phyloP scores from a whole-genome alignment of 495 filamentous ascomycete species.

The Penicillium alfredii region DNA sequence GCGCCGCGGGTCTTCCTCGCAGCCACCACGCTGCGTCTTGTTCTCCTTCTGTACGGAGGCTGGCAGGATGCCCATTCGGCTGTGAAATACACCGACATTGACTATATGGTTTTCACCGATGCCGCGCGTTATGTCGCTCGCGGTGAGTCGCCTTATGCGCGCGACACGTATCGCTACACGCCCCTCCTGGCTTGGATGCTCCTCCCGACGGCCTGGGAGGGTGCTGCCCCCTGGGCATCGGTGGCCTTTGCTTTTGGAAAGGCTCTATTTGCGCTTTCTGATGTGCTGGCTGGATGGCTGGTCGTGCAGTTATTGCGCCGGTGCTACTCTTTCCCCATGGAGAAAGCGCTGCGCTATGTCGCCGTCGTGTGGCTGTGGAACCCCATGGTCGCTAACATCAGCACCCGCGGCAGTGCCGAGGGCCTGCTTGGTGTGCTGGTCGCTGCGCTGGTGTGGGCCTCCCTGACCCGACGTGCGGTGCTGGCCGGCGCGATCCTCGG shows the following conservation, averaged over 20 bases:
- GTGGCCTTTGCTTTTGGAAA: conserved; percentile 74
- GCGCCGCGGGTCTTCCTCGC: conserved; percentile 56
- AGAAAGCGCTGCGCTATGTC: conserved; percentile 58
- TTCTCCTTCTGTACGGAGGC: conserved; percentile 77
- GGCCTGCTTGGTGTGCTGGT: conserved; percentile 82
- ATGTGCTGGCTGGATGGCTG: conserved; percentile 84
- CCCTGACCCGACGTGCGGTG: conserved; percentile 48
- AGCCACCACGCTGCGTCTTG: conserved; percentile 60
- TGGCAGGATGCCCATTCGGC: conserved; percentile 87
- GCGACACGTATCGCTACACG: conserved; percentile 96
- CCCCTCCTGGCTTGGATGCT: conserved; percentile 87
- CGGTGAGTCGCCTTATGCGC: conserved; percentile 67
- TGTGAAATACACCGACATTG: conserved; percentile 97
- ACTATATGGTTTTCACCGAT: conserved; percentile 99
- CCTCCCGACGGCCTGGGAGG: conserved; percentile 65
- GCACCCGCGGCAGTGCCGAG: conserved; percentile 88
- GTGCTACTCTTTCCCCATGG: conserved; percentile 39
- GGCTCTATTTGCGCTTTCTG: conserved; percentile 72
- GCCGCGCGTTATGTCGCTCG: conserved; percentile 69
- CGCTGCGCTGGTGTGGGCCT: conserved; percentile 74
- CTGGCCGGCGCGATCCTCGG: conserved; percentile 76
- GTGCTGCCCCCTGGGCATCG: conserved; percentile 17
- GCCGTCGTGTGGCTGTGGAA: conserved; percentile 89
- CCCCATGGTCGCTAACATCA: conserved; percentile 96
- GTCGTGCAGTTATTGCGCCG: conserved; percentile 55